phyloP scores from a whole-genome alignment of 2,329 filamentous ascomycete species.

The Diaporthe velutina region DNA sequence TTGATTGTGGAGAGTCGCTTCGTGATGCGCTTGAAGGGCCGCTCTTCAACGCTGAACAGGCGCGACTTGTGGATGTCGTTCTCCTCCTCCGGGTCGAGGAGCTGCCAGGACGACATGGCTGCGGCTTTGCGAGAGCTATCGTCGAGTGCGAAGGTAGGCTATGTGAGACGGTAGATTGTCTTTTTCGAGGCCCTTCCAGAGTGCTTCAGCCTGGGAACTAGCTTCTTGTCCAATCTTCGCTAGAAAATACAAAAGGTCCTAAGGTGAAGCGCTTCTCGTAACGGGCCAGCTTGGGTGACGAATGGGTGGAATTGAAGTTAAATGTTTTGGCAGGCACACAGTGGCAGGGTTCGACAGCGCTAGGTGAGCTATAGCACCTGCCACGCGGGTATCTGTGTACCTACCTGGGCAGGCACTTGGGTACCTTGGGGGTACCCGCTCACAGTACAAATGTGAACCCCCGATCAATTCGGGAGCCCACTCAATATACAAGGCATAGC shows the following conservation, averaged over 20 bases:
- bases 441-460: neutral
- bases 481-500: neutral
- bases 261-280: neutral
- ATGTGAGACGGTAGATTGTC: neutral
- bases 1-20: conserved; percentile 81
- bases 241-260: neutral
- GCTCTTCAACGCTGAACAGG: conserved; percentile 90
- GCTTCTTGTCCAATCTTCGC: neutral
- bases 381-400: neutral
- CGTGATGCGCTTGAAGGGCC: conserved; percentile 89
- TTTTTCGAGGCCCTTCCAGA: neutral
- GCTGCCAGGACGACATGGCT: conserved; percentile 65
- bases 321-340: neutral
- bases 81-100: conserved; percentile 82
- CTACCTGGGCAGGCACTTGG: neutral
- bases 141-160: neutral
- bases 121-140: neutral
- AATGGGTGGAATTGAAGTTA: neutral
- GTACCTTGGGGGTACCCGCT: neutral
- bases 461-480: too few species aligned
- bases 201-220: neutral
- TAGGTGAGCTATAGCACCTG: neutral
- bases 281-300: neutral
- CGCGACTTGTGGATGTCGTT: conserved; percentile 89
- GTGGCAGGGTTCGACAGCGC: conserved; percentile 5